Conservation (phyloP, 2,329 filamentous ascomycete genomes). For the Trichoderma breve region DNA sequence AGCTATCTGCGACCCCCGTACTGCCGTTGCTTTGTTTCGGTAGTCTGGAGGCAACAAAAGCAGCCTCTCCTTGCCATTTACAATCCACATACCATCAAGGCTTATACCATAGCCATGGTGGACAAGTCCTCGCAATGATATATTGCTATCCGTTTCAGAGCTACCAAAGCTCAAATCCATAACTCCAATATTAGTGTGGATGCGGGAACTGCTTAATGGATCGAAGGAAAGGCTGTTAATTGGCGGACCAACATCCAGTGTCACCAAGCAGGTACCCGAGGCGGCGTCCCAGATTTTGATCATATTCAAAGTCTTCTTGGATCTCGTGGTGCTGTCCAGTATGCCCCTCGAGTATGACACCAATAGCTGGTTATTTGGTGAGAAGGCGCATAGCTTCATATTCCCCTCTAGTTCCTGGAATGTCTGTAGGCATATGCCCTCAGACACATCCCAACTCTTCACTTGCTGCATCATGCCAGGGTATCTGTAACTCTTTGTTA, state of each 20-base stretch:
- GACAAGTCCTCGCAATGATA: not conserved
- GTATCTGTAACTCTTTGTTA: not conserved
- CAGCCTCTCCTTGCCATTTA: not conserved
- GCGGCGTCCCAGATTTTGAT: not conserved
- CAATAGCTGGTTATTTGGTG: not conserved
- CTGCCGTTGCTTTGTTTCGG: not conserved
- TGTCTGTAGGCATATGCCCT: not conserved
- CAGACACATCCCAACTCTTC: not conserved
- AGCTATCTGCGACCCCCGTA: not conserved
- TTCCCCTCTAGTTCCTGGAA: not conserved
- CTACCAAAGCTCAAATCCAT: not conserved
- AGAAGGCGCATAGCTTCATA: not conserved
- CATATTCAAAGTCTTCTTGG: accelerated
- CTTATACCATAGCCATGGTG: not conserved
- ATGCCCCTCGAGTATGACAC: not conserved
- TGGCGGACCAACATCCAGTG: not conserved
- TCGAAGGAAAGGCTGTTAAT: not conserved
- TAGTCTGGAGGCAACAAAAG: not conserved
- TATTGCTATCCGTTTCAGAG: not conserved
- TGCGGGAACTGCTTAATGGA: not conserved
- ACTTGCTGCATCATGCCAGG: not conserved
- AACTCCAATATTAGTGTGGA: not conserved
- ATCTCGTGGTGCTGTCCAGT: not conserved
- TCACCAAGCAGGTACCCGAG: not conserved
- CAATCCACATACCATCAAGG: not conserved